These are phyloP conservation scores for Tolypocladium tropicale DNA, from an alignment of 2,329 filamentous ascomycete genomes.

Conservation along the genomic window DNA sequence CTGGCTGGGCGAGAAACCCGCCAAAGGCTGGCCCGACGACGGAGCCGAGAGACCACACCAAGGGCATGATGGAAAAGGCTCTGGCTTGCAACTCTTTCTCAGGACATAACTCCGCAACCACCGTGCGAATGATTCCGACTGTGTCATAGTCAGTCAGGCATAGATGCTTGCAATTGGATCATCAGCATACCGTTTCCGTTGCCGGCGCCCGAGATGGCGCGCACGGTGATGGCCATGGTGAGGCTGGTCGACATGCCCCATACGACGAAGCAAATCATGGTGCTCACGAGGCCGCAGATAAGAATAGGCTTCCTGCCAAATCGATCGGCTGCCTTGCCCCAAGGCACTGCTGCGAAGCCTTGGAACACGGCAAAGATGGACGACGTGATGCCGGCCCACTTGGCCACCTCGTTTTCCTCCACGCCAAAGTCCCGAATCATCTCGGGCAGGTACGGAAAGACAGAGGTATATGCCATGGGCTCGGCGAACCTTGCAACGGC, in stretches of 20 bases:
- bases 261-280: constrained; percentile 69
- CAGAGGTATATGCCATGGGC: constrained; percentile 60
- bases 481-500: constrained; percentile 73
- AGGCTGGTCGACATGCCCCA: constrained; percentile 79
- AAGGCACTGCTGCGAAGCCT: constrained; percentile 60
- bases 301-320: constrained; percentile 79
- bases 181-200: constrained; percentile 65
- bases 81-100: constrained; percentile 76
- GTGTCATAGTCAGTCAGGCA: neutral
- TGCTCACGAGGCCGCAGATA: constrained; percentile 60
- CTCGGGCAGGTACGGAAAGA: constrained; percentile 63
- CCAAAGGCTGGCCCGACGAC: constrained; percentile 85
- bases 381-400: constrained; percentile 69
- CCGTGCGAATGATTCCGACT: constrained; percentile 86
- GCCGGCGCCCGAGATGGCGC: constrained; percentile 69
- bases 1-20: constrained; percentile 74
- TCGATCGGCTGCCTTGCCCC: constrained; percentile 67
- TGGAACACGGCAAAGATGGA: constrained; percentile 65
- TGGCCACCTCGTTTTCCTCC: constrained; percentile 59
- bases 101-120: constrained; percentile 87
- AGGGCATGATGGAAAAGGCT: constrained; percentile 88
- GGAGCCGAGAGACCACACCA: constrained; percentile 78
- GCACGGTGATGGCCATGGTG: constrained; percentile 66
- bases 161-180: neutral
- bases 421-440: constrained; percentile 77